phyloP scores from a whole-genome alignment of 2,329 filamentous ascomycete species.

The Botryotinia globosa region DNA sequence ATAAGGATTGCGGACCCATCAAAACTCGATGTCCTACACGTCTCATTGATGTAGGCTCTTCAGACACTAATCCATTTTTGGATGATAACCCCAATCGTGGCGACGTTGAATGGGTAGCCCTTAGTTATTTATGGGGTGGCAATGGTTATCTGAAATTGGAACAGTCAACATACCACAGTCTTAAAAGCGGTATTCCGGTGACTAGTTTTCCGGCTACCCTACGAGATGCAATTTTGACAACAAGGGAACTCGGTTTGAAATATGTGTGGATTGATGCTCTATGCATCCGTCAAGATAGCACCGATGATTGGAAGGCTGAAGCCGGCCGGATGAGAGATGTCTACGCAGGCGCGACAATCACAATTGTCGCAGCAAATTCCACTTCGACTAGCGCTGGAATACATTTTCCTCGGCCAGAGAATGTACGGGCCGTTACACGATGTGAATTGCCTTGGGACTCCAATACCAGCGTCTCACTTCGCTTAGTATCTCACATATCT shows the following conservation, averaged over 20 bases:
- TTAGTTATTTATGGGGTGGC: conserved; percentile 18
- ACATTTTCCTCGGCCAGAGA: not conserved
- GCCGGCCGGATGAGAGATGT: conserved; percentile 16
- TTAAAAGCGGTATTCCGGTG: conserved; percentile 6
- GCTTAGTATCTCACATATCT: conserved; percentile 16
- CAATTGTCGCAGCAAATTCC: conserved; percentile 15
- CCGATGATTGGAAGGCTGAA: conserved; percentile 16
- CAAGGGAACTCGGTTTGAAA: conserved; percentile 1
- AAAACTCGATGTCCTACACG: conserved; percentile 15
- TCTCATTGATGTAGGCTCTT: conserved; percentile 15
- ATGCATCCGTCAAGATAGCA: conserved; percentile 18
- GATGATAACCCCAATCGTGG: conserved; percentile 9
- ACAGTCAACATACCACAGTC: conserved; percentile 6
- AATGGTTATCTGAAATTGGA: conserved; percentile 6
- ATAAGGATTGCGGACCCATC: conserved; percentile 12
- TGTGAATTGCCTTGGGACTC: not conserved
- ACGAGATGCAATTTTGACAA: conserved; percentile 10
- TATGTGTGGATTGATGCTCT: conserved; percentile 21
- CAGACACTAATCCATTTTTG: not conserved
- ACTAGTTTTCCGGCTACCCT: conserved; percentile 11
- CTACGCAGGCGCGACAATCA: conserved; percentile 11
- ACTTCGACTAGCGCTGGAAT: conserved; percentile 17
- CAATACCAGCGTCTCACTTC: conserved; percentile 1
- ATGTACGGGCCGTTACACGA: not conserved
- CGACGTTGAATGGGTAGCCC: conserved; percentile 7